Evolutionary conservation across 2,329 filamentous ascomycete genomes (phyloP).

Genomic region (Byssoonygena ceratinophila): DNA sequence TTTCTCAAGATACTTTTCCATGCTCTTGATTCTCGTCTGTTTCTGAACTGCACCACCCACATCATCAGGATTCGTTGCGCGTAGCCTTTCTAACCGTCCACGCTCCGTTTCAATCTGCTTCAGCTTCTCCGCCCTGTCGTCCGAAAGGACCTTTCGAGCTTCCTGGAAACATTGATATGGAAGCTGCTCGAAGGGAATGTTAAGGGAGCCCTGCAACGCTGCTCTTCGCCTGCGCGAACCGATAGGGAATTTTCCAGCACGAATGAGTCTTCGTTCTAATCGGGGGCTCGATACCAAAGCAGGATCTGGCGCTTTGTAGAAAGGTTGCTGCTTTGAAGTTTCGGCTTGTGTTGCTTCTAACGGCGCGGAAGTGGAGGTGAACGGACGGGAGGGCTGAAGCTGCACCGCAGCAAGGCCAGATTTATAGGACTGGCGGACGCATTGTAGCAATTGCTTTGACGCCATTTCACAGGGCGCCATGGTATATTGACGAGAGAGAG

Average conservation of each 20-base stretch:
- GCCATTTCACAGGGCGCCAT: slow-evolving; percentile 37
- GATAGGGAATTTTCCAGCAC: slow-evolving; percentile 58
- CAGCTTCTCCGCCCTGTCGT: slow-evolving; percentile 73
- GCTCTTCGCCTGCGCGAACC: slow-evolving; percentile 76
- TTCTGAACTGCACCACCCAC: slow-evolving; percentile 55
- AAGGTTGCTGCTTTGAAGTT: slow-evolving; percentile 29
- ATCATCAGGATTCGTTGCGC: slow-evolving; percentile 46
- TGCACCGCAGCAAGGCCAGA: slow-evolving; percentile 27
- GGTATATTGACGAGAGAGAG: slow-evolving; percentile 16
- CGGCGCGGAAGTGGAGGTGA: slow-evolving; percentile 39
- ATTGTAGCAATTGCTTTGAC: slow-evolving; percentile 36
- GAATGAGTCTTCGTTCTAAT: slow-evolving; percentile 58
- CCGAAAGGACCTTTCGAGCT: slow-evolving; percentile 68
- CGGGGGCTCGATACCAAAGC: slow-evolving; percentile 53
- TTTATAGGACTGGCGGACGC: slow-evolving; percentile 30
- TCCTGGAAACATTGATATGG: slow-evolving; percentile 98
- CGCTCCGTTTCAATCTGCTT: slow-evolving; percentile 57
- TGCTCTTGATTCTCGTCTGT: slow-evolving; percentile 55
- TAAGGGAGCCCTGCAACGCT: slow-evolving; percentile 53
- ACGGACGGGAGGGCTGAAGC: slow-evolving; percentile 35
- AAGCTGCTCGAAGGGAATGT: slow-evolving; percentile 80
- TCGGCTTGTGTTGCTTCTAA: slow-evolving; percentile 38
- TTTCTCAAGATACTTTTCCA: slow-evolving; percentile 61
- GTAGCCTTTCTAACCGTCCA: slow-evolving; percentile 56
- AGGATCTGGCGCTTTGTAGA: slow-evolving; percentile 47